Evolutionary conservation across 257 asterid genomes (phyloP), one percentile per base, ranked within the genome.

Genomic region (Plantago major): DNA sequence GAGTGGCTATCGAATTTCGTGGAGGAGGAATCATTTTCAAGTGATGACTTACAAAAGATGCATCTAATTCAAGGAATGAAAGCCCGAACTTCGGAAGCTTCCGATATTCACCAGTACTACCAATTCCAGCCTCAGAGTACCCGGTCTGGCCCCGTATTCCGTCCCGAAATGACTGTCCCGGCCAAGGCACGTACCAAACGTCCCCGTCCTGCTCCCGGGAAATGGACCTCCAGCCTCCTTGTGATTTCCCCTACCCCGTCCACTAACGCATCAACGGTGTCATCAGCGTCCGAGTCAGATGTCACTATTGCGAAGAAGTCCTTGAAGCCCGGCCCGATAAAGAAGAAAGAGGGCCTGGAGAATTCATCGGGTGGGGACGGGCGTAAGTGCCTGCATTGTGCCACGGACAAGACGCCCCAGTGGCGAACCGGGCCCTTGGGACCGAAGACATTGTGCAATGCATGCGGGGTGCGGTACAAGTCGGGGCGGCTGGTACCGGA

Each of bases 401-500:
- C 95, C 54, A 87, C 96, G 0, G 95, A 90, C 75, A 90, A 90
- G 82, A 90, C 98, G 42, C 98, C 97, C 4, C 98, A 90, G 56
- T 88, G 98, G 98, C 62, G 98, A 47, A 90, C 96, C 3, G 98
- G 98, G 58, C 96, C 98, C 26, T 62, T 81, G 94, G 97, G 97
- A 37, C 97, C 97, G 16, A 90, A 90, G 73, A 90, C 97, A 1
- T 87, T 87, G 11, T 90, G 97, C 69, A 90, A 90, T 18, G 97
- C 97, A 0, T 90, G 97, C 55, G 97, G 97, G 3, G 97, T 90
- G 1, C 59, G 97, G 77, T 87, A 83, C 74, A 90, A 90, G 74
- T 87, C 97, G 26, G 97, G 97, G 3, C 71, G 97, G n/a, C 90
- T 90, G 0, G 96, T 90, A 56, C 95, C 97, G 1, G 97, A 90